Conservation (phyloP, 1,284 basidiomycete genomes). For the Boletus smithii region DNA sequence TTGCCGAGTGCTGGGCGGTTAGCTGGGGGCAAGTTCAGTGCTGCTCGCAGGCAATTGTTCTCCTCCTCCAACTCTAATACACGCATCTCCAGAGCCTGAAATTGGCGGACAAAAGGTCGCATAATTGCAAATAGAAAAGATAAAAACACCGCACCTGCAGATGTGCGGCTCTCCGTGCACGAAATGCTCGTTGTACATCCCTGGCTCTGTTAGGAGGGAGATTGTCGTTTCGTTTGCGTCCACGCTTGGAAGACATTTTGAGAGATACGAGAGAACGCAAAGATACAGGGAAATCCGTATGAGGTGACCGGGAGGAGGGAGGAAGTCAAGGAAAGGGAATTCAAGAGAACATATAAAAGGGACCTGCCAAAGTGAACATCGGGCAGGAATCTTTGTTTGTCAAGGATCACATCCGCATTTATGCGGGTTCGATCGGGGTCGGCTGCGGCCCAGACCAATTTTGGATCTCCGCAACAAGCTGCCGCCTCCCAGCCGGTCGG, state of each 20-base stretch:
- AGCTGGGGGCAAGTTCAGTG: slow-evolving; percentile 74
- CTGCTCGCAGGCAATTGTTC: slow-evolving; percentile 73
- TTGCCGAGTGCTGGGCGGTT: slow-evolving; percentile 68
- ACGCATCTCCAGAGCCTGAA: slow-evolving; percentile 76
- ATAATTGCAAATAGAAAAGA: slow-evolving; percentile 40
- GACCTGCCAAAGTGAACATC: slow-evolving; percentile 35
- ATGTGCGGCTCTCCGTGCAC: slow-evolving; percentile 86
- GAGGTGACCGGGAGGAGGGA: slow-evolving; percentile 30
- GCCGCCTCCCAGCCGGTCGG: slow-evolving; percentile 24
- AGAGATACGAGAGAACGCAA: slow-evolving; percentile 9
- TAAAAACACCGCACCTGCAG: slow-evolving; percentile 59
- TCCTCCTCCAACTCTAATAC: slow-evolving; percentile 84
- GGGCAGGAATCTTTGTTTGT: slow-evolving; percentile 38
- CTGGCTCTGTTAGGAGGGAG: slow-evolving; percentile 88
- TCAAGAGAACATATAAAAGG: slow-evolving; percentile 43
- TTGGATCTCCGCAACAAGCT: slow-evolving; percentile 36
- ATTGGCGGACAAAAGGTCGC: slow-evolving; percentile 33
- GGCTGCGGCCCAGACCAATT: slow-evolving; percentile 36
- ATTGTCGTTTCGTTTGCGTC: slow-evolving; percentile 88
- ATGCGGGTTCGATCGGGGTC: slow-evolving; percentile 40
- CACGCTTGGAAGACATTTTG: slow-evolving; percentile 79
- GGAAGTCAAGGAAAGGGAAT: slow-evolving; percentile 29
- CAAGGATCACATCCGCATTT: slow-evolving; percentile 34
- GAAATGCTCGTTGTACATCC: slow-evolving; percentile 90
- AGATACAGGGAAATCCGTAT: slow-evolving; percentile 16